Evolutionary conservation across 2,329 filamentous ascomycete species (phyloP).

Genomic region (Talaromyces rugulosus): DNA sequence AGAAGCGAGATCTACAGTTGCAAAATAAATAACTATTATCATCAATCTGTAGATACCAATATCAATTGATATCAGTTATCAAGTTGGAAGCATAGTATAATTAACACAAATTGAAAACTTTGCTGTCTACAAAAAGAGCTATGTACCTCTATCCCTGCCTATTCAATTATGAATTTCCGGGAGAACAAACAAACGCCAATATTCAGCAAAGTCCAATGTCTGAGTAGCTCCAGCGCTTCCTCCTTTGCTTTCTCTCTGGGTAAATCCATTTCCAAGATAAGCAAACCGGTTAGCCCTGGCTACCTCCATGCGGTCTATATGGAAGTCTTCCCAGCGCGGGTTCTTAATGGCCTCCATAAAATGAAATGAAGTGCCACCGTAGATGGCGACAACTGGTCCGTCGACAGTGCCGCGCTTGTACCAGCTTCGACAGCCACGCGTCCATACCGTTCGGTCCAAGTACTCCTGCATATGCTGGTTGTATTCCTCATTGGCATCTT

Average conservation of each 20-base stretch:
- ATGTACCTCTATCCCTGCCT: background rate
- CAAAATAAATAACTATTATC: no score
- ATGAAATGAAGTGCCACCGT: conserved; percentile 21
- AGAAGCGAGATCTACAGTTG: background rate
- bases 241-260: conserved; percentile 3
- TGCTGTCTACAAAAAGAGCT: background rate
- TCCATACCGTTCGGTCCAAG: conserved; percentile 5
- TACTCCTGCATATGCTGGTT: conserved; percentile 4
- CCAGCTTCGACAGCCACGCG: conserved; percentile 1
- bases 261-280: conserved; percentile 17
- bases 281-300: conserved; percentile 13
- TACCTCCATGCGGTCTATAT: conserved; percentile 13
- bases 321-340: conserved; percentile 15
- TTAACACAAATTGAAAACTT: background rate
- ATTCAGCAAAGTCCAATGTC: conserved; percentile 6
- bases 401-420: conserved; percentile 16
- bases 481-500: conserved; percentile 7
- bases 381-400: conserved; percentile 17
- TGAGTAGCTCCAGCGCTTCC: conserved; percentile 2
- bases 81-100: background rate
- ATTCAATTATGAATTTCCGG: conserved; percentile 6
- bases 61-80: background rate
- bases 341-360: conserved; percentile 11
- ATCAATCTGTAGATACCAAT: background rate
- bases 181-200: conserved; percentile 5